phyloP scores from a whole-genome alignment of 192 early-diverging fungal species.

The Helicostylum pulchrum region DNA sequence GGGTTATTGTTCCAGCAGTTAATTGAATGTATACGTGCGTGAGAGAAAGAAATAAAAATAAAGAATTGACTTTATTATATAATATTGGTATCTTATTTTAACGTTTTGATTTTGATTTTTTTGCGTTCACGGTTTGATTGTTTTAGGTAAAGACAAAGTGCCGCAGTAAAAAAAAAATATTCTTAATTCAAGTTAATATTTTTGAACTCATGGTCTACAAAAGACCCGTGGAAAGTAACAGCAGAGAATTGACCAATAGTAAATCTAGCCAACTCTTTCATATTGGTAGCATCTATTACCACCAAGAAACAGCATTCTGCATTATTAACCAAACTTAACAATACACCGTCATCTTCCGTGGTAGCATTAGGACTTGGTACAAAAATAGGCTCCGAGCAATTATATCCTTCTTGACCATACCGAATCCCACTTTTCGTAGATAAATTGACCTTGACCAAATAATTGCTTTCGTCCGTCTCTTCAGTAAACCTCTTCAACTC shows the following conservation, averaged over 20 bases:
- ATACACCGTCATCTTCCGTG: constrained; percentile 55
- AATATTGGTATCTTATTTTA: too few species aligned
- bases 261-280: constrained; percentile 48
- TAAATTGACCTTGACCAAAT: constrained; percentile 3
- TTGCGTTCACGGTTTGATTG: too few species aligned
- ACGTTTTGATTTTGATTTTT: too few species aligned
- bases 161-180: too few species aligned
- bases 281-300: constrained; percentile 44
- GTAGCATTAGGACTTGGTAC: constrained; percentile 42
- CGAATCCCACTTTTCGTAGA: neutral
- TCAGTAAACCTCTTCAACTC: neutral
- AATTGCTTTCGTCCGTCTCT: neutral
- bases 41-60: too few species aligned
- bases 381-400: constrained; percentile 51
- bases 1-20: too few species aligned
- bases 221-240: constrained; percentile 19
- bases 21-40: too few species aligned
- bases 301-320: constrained; percentile 39
- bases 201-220: constrained; percentile 20
- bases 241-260: constrained; percentile 26
- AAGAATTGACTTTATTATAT: too few species aligned
- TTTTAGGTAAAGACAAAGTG: too few species aligned
- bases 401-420: constrained; percentile 4
- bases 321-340: constrained; percentile 44
- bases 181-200: constrained; percentile 5